A percentile compares a stretch with the other conserved stretches of the same genome.
Evolutionary conservation across 257 asterid species (phyloP).

Genomic region (Mentha longifolia): DNA sequence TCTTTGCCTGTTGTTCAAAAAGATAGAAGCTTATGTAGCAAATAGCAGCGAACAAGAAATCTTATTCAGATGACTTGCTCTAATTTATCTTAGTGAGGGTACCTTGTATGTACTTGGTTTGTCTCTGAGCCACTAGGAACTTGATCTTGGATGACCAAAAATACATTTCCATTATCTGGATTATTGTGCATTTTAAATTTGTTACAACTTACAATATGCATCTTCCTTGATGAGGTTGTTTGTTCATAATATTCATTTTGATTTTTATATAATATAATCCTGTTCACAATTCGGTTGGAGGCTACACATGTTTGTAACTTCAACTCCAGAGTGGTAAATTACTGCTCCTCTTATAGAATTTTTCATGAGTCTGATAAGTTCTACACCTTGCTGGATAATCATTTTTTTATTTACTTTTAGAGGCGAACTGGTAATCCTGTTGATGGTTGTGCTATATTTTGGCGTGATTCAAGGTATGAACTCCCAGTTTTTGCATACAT

Average conservation of each 20-base stretch:
- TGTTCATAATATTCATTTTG: slow-evolving; percentile 19
- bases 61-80: not conserved
- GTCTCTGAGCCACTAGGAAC: slow-evolving; percentile 13
- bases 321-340: slow-evolving; percentile 24
- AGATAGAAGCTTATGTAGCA: not conserved
- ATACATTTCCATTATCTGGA: not conserved
- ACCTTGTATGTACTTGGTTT: not conserved
- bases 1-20: too few relatives aligned
- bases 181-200: not conserved
- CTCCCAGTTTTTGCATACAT: slow-evolving; percentile 29
- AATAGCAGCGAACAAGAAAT: not conserved
- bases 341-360: not conserved
- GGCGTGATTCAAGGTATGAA: slow-evolving; percentile 79
- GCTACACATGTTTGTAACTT: slow-evolving; percentile 17
- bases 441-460: slow-evolving; percentile 97
- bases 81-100: slow-evolving; percentile 8
- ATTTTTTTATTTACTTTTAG: slow-evolving; percentile 45
- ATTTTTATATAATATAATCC: not conserved
- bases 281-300: not conserved
- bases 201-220: not conserved
- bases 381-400: slow-evolving; percentile 29
- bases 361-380: slow-evolving; percentile 21
- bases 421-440: slow-evolving; percentile 89
- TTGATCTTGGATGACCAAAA: slow-evolving; percentile 8
- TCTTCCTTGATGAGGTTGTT: not conserved